Evolutionary conservation across 768 basidiomycete genomes (phyloP), one percentile per base, ranked within the genome.

Genomic region (Panaeolus papilionaceus): DNA sequence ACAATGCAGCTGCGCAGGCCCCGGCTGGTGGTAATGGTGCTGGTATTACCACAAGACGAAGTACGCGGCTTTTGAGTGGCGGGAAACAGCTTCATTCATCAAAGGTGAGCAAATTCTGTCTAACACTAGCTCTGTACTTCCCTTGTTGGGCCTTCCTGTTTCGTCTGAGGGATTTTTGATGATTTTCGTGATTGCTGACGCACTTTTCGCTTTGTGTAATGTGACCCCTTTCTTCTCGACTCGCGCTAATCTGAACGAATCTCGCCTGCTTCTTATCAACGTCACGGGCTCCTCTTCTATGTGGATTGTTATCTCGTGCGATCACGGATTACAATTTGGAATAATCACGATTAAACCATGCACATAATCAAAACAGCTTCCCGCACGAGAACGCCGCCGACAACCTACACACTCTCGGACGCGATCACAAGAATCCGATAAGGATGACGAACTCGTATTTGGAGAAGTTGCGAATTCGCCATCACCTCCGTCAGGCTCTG

Each of bases 371-470:
- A 28, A 58, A 7, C 33, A 58, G 54, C 54, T 58, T 28, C 54
- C 54, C 33, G 54, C 79, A 47, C 77, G 90, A 75, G 90, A 90
- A 65, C 86, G 88, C 74, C 88, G 89, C 72, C 86, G 89, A 70
- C 86, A 82, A 64, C 77, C 82, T 47, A 76, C 83, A 9, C 84
- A 86, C 61, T 78, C 86, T 54, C 86, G 87, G 62, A 89, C 88
- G 54, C 85, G 83, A 64, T 90, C 91, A 26, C 80, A 79, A 64
- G 92, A 91, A 66, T 92, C 92, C 11, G 92, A 93, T 69, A 83
- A 83, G 74, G 92, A 93, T 39, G 93, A 92, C 49, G 91, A 90
- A 58, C 77, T 79, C 39, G 75, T 80, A 63, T 73, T 81, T 65
- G 83, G 79, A 65, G 88, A 89, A 64, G 79, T 80, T 47, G 86